Conservation (phyloP, 768 basidiomycete genomes). For the Tricholoma sp. region DNA sequence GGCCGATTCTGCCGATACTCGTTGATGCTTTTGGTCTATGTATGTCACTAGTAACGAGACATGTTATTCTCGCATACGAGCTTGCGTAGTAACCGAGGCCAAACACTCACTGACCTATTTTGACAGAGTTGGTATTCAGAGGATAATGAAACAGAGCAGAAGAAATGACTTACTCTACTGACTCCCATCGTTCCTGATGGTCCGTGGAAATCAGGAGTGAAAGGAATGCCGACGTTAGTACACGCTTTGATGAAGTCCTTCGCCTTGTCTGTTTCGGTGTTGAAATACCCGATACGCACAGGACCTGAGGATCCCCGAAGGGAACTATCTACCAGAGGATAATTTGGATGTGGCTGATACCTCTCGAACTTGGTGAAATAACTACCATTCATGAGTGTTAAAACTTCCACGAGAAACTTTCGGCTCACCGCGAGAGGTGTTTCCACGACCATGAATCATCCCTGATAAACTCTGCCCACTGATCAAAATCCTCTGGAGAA, state of each 20-base stretch:
- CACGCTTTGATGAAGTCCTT: constrained; percentile 55
- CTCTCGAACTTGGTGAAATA: constrained; percentile 69
- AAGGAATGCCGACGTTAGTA: constrained; percentile 48
- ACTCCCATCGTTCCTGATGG: constrained; percentile 54
- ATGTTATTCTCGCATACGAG: not conserved
- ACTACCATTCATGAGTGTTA: constrained; percentile 25
- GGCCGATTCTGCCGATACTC: constrained; percentile 60
- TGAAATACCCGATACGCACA: constrained; percentile 53
- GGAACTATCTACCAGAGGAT: constrained; percentile 45
- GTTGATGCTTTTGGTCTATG: constrained; percentile 43
- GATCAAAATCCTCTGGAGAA: constrained; percentile 65
- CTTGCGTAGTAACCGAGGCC: not conserved
- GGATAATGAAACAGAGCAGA: not conserved
- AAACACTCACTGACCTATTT: not conserved
- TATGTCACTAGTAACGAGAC: constrained; percentile 52
- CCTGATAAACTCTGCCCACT: constrained; percentile 52
- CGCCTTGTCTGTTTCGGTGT: constrained; percentile 38
- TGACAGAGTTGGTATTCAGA: not conserved
- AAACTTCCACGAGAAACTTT: constrained; percentile 3
- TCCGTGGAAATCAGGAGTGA: constrained; percentile 59
- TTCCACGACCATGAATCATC: constrained; percentile 62
- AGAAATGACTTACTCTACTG: constrained; percentile 41
- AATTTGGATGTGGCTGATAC: constrained; percentile 44
- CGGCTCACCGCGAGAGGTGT: constrained; percentile 27
- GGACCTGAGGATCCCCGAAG: constrained; percentile 51